Conservation (phyloP, 1,284 basidiomycete species). For the Ustilago shanxiensis region DNA sequence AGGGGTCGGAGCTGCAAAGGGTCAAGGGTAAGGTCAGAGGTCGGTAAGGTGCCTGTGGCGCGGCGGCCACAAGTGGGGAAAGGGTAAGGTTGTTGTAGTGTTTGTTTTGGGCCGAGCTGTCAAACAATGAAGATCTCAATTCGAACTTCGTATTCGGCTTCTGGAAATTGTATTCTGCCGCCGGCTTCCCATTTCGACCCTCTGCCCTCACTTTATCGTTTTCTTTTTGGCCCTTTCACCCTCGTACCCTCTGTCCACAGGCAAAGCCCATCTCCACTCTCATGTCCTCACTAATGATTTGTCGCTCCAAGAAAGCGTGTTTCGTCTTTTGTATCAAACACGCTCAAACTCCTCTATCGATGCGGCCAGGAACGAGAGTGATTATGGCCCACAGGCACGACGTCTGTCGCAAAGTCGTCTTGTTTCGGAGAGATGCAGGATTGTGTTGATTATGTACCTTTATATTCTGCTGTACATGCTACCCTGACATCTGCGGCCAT, state of each 20-base stretch:
- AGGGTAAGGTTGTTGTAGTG: neutral
- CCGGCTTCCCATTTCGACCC: constrained; percentile 8
- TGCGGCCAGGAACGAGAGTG: neutral
- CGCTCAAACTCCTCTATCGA: neutral
- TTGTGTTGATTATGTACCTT: no score
- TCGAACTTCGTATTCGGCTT: neutral
- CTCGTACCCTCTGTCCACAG: neutral
- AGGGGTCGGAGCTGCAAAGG: neutral
- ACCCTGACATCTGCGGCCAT: constrained; percentile 84
- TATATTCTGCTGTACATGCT: no score
- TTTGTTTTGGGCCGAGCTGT: constrained; percentile 1
- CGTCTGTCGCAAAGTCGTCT: no score
- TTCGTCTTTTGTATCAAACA: no score
- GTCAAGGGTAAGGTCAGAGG: constrained; percentile 1
- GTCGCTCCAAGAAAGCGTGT: no score
- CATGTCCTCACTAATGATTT: neutral
- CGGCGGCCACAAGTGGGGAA: neutral
- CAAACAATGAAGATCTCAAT: neutral
- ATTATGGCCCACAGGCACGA: neutral
- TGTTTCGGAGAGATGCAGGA: no score
- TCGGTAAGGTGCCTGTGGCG: neutral
- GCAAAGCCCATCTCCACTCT: neutral
- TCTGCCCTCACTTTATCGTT: constrained; percentile 2
- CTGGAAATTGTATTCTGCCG: neutral
- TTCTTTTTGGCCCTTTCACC: neutral